A percentile compares a stretch with the other conserved stretches of the same genome.
Evolutionary conservation across 441 rosid species (phyloP).

Genomic region (Corymbia citriodora): DNA sequence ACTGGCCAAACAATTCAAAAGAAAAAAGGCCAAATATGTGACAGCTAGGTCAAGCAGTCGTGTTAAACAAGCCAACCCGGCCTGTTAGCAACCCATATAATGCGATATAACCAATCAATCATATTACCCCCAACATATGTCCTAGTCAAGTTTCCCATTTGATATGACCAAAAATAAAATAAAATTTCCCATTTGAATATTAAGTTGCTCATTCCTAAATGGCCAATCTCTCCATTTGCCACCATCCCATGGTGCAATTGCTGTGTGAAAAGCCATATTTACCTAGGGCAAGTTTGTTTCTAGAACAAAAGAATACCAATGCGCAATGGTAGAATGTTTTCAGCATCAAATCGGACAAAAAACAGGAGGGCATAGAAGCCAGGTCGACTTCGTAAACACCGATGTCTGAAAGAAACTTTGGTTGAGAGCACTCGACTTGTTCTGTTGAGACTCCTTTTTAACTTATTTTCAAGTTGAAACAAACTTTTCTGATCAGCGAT

Average conservation of each 20-base stretch:
- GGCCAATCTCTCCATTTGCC: background rate
- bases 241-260: background rate
- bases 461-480: background rate
- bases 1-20: background rate
- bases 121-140: background rate
- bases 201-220: background rate
- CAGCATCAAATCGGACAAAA: background rate
- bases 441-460: background rate
- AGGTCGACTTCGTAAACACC: background rate
- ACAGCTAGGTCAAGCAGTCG: accelerated
- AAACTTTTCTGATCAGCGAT: background rate
- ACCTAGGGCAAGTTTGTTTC: background rate
- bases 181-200: background rate
- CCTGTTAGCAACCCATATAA: background rate
- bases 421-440: background rate
- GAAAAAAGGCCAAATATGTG: background rate
- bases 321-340: background rate
- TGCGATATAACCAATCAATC: background rate
- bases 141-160: background rate
- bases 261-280: background rate
- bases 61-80: background rate
- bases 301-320: background rate
- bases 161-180: background rate
- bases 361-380: background rate
- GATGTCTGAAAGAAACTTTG: background rate